Evolutionary conservation across 352 stramenopile species (phyloP).

Genomic region (Phytophthora macrochlamydospora): DNA sequence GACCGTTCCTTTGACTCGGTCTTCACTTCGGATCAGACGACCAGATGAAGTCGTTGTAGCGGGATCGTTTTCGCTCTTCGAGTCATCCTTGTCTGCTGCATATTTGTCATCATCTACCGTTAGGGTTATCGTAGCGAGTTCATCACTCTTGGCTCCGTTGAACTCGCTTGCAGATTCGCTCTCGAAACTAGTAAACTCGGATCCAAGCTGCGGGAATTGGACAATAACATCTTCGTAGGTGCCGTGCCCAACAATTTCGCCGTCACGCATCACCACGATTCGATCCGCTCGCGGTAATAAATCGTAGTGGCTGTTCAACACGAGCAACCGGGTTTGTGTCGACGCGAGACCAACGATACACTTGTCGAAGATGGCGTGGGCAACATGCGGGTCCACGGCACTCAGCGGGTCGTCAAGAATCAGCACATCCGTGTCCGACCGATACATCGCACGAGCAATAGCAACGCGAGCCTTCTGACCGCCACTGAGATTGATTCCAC

Average conservation of each 20-base stretch:
- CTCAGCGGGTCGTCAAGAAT: constrained; percentile 95
- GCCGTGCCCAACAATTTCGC: constrained; percentile 75
- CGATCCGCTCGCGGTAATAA: constrained; percentile 62
- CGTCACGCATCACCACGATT: constrained; percentile 74
- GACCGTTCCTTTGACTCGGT: constrained; percentile 36
- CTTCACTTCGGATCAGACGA: constrained; percentile 28
- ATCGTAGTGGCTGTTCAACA: constrained; percentile 94
- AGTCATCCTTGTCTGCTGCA: neutral
- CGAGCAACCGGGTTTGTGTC: constrained; percentile 84
- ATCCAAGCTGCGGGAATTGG: constrained; percentile 33
- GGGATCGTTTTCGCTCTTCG: neutral
- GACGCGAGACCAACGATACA: constrained; percentile 74
- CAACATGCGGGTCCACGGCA: constrained; percentile 95
- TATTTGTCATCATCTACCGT: neutral
- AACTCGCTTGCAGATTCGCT: neutral
- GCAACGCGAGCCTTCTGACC: constrained; percentile 78
- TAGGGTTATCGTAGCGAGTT: neutral
- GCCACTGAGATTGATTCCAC: constrained; percentile 61
- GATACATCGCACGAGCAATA: constrained; percentile 92
- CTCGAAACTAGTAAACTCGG: neutral
- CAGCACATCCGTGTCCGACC: constrained; percentile 84
- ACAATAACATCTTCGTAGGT: constrained; percentile 67
- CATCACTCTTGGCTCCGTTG: neutral
- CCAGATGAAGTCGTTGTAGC: neutral
- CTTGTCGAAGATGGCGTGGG: constrained; percentile 91